A percentile compares a stretch with the other conserved stretches of the same genome.
Evolutionary conservation across 1,284 basidiomycete genomes (phyloP).

Genomic region (Trichosporon coremiiforme): DNA sequence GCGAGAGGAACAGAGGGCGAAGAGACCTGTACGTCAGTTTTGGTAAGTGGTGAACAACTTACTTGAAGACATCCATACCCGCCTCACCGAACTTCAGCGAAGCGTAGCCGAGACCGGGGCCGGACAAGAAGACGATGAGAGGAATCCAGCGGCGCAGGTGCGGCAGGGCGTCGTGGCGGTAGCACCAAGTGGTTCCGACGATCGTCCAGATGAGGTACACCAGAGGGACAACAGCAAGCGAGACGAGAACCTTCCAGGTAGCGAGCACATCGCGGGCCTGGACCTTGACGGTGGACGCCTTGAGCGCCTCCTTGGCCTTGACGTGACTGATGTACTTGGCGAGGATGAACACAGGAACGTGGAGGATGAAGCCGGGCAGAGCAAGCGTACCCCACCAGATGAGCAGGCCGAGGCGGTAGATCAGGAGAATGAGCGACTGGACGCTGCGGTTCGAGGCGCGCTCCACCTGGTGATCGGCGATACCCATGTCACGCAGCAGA

Average conservation of each 20-base stretch:
- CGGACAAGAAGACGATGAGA: constrained; percentile 69
- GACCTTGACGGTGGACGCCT: constrained; percentile 93
- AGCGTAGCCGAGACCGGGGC: constrained; percentile 90
- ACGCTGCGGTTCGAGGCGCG: constrained; percentile 77
- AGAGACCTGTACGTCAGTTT: constrained; percentile 66
- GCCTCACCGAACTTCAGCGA: constrained; percentile 98
- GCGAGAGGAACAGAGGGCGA: constrained; percentile 83
- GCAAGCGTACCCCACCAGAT: constrained; percentile 83
- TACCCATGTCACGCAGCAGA: constrained; percentile 84
- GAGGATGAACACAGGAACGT: constrained; percentile 91
- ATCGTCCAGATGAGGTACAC: constrained; percentile 83
- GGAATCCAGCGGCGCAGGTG: constrained; percentile 77
- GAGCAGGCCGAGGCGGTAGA: constrained; percentile 81
- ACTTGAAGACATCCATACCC: constrained; percentile 98
- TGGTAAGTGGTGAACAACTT: constrained; percentile 23
- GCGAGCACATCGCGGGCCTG: constrained; percentile 93
- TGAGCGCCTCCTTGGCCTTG: constrained; percentile 97
- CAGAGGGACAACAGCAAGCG: constrained; percentile 83
- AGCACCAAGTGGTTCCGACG: constrained; percentile 74
- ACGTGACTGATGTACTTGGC: constrained; percentile 84
- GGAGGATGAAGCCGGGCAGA: constrained; percentile 91
- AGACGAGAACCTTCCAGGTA: constrained; percentile 97
- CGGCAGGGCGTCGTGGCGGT: constrained; percentile 65
- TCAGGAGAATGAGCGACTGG: constrained; percentile 83
- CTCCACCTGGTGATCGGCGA: constrained; percentile 96